Percentiles rank a stretch among this genome's conserved stretches.
phyloP scores from a whole-genome alignment of 148 eudicot species.

The Amaranthus cruentus region DNA sequence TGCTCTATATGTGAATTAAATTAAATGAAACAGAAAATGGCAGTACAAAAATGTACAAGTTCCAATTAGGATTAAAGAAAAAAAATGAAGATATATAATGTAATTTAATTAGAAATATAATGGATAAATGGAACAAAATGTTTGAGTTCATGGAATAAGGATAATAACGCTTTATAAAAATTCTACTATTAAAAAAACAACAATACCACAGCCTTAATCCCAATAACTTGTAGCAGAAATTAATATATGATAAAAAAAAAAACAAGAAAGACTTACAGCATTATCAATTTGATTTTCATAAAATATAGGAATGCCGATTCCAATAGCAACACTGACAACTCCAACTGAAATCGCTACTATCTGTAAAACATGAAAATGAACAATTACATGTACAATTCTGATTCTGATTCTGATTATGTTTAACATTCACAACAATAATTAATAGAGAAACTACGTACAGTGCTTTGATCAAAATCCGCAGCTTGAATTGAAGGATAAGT shows the following conservation, averaged over 20 bases:
- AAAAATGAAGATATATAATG: no score
- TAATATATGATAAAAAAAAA: background rate
- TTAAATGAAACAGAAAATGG: no score
- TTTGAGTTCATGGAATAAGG: no score
- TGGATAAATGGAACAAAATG: no score
- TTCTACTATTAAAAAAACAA: no score
- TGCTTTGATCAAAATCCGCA: conserved; percentile 82
- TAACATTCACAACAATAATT: background rate
- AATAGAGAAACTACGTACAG: conserved; percentile 33
- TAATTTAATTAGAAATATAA: no score
- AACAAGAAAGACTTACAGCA: conserved; percentile 45
- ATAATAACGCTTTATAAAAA: no score
- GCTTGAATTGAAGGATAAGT: conserved; percentile 60
- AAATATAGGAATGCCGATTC: conserved; percentile 87
- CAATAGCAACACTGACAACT: conserved; percentile 73
- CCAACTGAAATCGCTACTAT: conserved; percentile 82
- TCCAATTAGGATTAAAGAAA: no score
- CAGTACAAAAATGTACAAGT: no score
- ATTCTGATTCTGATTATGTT: background rate
- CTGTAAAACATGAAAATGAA: conserved; percentile 31
- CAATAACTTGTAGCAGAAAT: background rate
- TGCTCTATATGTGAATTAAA: no score
- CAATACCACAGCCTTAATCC: background rate
- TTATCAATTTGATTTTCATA: conserved; percentile 89
- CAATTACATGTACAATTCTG: background rate